phyloP scores from a whole-genome alignment of 768 basidiomycete species.

The Tylopilus plumbeoviolaceoides region DNA sequence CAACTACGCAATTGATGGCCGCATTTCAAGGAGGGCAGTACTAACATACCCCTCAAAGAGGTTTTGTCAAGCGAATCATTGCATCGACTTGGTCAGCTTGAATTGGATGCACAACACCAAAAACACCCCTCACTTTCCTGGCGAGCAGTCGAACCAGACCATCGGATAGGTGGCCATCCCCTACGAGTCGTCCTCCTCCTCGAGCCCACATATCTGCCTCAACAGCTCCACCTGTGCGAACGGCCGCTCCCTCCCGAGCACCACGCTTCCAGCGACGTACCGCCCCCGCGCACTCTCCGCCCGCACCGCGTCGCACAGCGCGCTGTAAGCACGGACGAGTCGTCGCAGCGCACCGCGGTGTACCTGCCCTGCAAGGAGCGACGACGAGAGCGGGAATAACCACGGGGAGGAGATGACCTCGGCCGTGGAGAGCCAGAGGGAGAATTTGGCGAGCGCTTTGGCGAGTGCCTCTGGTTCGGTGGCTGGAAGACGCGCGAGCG shows the following conservation, averaged over 20 bases:
- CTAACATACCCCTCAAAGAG: too few species aligned
- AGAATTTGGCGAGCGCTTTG: conserved; percentile 63
- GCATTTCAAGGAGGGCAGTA: too few species aligned
- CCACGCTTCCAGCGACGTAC: conserved; percentile 89
- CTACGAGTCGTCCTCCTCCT: conserved; percentile 27
- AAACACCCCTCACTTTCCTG: too few species aligned
- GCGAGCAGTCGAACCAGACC: too few species aligned
- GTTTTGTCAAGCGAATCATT: too few species aligned
- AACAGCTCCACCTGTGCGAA: conserved; percentile 75
- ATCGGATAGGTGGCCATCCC: too few species aligned
- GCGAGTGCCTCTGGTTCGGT: conserved; percentile 64
- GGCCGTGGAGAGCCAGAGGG: conserved; percentile 77
- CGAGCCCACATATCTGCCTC: conserved; percentile 75
- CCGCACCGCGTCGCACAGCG: conserved; percentile 73
- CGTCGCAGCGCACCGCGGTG: conserved; percentile 73
- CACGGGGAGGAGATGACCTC: conserved; percentile 81
- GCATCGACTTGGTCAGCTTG: too few species aligned
- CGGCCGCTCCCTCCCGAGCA: conserved; percentile 78
- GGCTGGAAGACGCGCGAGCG: conserved; percentile 65
- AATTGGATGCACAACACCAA: too few species aligned
- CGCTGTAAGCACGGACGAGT: conserved; percentile 65
- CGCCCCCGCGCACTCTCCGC: conserved; percentile 51
- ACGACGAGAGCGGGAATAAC: conserved; percentile 67
- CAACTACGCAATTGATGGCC: too few species aligned
- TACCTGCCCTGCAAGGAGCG: conserved; percentile 60